phyloP scores from a whole-genome alignment of 176 grass and related monocot genomes.

The Secale cereale region DNA sequence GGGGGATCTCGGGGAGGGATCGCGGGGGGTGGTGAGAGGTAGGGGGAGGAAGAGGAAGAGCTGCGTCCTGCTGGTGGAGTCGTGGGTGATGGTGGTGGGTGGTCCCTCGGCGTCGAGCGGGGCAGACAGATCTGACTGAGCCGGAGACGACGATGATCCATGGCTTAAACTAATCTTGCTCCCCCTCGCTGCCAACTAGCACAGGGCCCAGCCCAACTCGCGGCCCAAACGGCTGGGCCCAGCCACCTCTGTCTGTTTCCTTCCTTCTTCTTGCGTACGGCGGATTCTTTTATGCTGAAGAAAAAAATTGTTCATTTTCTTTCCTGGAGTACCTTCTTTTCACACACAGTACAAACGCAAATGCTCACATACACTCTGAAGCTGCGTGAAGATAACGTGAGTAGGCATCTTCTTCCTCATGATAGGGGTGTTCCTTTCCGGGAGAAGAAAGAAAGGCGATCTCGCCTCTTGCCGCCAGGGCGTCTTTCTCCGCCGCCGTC shows the following conservation, averaged over 20 bases:
- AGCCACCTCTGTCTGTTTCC: background rate
- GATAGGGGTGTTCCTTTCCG: too few relatives aligned
- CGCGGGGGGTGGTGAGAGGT: background rate
- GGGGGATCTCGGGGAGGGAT: background rate
- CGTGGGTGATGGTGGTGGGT: background rate
- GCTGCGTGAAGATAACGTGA: too few relatives aligned
- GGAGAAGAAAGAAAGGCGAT: too few relatives aligned
- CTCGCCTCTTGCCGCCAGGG: too few relatives aligned
- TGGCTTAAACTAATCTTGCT: conserved; percentile 9
- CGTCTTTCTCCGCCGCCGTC: too few relatives aligned
- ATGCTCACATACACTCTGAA: too few relatives aligned
- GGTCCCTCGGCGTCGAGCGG: background rate
- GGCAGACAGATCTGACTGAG: conserved; percentile 31
- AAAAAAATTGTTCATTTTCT: too few relatives aligned
- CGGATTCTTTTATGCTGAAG: too few relatives aligned
- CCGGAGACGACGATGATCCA: conserved; percentile 19
- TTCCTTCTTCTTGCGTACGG: too few relatives aligned
- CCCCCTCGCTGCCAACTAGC: background rate
- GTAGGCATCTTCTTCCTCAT: too few relatives aligned
- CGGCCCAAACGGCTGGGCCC: background rate
- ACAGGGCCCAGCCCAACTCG: background rate
- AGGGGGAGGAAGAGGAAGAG: background rate
- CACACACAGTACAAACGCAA: too few relatives aligned
- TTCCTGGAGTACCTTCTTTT: too few relatives aligned
- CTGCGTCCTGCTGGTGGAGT: background rate